Percentiles rank a stretch among this genome's conserved stretches.
Evolutionary conservation across 2,329 filamentous ascomycete species (phyloP).

Genomic region (Exophiala calicioides): DNA sequence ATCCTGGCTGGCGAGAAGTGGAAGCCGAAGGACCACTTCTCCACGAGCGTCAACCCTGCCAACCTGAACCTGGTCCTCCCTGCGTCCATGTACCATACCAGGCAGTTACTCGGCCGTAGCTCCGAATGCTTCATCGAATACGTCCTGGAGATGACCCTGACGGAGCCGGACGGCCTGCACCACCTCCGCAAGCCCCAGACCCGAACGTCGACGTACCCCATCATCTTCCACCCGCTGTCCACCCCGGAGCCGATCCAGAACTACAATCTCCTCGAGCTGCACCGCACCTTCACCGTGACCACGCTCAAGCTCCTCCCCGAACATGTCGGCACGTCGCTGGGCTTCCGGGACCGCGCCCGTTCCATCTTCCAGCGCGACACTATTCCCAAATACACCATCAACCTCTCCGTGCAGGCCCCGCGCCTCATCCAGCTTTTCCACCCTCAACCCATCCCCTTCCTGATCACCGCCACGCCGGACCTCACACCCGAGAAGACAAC

Average conservation of each 20-base stretch:
- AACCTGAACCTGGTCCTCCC: constrained; percentile 24
- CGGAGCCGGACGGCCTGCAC: constrained; percentile 26
- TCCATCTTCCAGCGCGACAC: constrained; percentile 25
- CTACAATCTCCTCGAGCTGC: constrained; percentile 12
- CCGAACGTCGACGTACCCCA: constrained; percentile 18
- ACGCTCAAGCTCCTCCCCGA: constrained; percentile 24
- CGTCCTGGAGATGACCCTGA: constrained; percentile 25
- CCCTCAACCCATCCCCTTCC: constrained; percentile 20
- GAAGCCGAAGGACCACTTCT: constrained; percentile 26
- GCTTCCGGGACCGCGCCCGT: constrained; percentile 23
- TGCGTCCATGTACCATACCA: constrained; percentile 20
- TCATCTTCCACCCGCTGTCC: constrained; percentile 25
- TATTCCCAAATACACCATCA: constrained; percentile 26
- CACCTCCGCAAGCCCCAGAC: constrained; percentile 20
- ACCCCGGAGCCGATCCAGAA: constrained; percentile 25
- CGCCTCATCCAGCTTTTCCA: constrained; percentile 24
- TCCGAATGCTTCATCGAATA: constrained; percentile 28
- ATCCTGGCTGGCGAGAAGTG: constrained; percentile 23
- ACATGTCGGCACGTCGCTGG: constrained; percentile 18
- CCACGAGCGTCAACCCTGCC: constrained; percentile 12
- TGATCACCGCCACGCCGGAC: constrained; percentile 18
- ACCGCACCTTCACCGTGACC: constrained; percentile 20
- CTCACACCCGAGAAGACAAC: constrained; percentile 14
- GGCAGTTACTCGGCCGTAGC: constrained; percentile 21
- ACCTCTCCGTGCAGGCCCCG: constrained; percentile 19